Base-by-base conservation (phyloP, 73 alveolate species). In the Paramecium tetraurelia region DNA sequence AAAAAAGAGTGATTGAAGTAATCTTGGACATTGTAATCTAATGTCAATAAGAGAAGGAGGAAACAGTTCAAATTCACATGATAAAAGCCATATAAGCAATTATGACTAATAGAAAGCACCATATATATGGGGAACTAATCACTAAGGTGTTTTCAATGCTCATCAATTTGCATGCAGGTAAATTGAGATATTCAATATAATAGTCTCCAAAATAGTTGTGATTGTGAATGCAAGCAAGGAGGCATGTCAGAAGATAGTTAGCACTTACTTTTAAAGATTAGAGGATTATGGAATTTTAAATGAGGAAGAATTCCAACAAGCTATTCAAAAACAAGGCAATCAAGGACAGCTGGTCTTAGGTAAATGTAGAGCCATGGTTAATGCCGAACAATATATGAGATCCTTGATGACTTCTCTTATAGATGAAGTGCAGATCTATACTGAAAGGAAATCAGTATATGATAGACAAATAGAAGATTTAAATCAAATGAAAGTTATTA, bases 231-330 rank as follows among this genome's bases (percentile, higher is more conserved):
- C 90, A 43, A 44, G 90, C 29, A 80, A 80, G 12, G 90, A 80
- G 11, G 90, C 90, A 18, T 80, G 90, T 35, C 14, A 46, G 57
- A 80, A 80, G 21, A 80, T 80, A 24, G 77, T 80, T 10, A 80
- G 48, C 29, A 35, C 72, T 18, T 80, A 80, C 20, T 80, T 80
- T 24, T 21, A 21, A 24, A 33, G 90, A 43, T 41, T 80, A 12
- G 90, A 80, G 46, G 90, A 80, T 20, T 80, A 20, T 48, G 90
- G 90, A 1, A 46, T 41, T 18, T 41, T 80, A 11, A 80, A 58
- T 20, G 70, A 80, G 21, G 46, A 80, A 44, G 90, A 80, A 46
- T 80, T n/a, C 14, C 21, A 40, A 48, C 9, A 27, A 44, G 75
- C 57, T 6, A 44, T 80, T 4, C 12, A 40, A 11, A 80, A 80